Percentiles rank a stretch among this genome's conserved stretches.
These are phyloP conservation scores for Coniochaeta prunicola DNA, from an alignment of 2,329 filamentous ascomycete genomes.

Conservation along the genomic window DNA sequence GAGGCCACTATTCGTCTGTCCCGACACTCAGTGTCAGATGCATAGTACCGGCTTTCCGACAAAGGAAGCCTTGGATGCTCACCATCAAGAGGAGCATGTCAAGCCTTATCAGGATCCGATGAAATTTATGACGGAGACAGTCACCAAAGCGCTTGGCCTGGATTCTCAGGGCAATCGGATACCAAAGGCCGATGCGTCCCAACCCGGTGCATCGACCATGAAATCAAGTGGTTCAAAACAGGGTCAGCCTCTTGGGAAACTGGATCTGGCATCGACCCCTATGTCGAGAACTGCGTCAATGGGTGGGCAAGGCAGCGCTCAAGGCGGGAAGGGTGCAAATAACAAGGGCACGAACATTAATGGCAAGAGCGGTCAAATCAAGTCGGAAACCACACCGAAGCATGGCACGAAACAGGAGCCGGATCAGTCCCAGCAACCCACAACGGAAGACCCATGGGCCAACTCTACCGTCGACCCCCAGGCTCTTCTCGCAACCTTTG, in stretches of 20 bases:
- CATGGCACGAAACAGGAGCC: conserved; percentile 18
- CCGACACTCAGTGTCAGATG: conserved; percentile 47
- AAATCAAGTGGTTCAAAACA: conserved; percentile 36
- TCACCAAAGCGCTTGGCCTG: conserved; percentile 42
- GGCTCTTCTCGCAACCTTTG: conserved; percentile 35
- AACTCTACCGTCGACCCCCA: conserved; percentile 46
- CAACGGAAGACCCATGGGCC: conserved; percentile 16
- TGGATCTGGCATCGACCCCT: conserved; percentile 31
- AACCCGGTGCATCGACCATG: conserved; percentile 28
- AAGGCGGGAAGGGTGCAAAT: conserved; percentile 32
- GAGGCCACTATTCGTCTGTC: conserved; percentile 41
- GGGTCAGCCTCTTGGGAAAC: conserved; percentile 33
- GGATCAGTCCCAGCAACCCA: conserved; percentile 11
- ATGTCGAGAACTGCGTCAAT: conserved; percentile 44
- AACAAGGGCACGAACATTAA: conserved; percentile 9
- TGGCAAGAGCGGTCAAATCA: conserved; percentile 18
- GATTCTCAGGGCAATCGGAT: conserved; percentile 39
- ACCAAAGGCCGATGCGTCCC: conserved; percentile 19
- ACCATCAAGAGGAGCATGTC: conserved; percentile 52
- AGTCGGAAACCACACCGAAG: conserved; percentile 22
- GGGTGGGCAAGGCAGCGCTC: conserved; percentile 40
- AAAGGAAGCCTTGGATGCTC: conserved; percentile 45
- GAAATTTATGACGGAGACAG: conserved; percentile 43
- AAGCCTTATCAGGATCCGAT: conserved; percentile 47
- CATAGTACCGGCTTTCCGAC: conserved; percentile 41